Base-by-base conservation (phyloP, 1,284 basidiomycete species). In the Ustilago bromivora region DNA sequence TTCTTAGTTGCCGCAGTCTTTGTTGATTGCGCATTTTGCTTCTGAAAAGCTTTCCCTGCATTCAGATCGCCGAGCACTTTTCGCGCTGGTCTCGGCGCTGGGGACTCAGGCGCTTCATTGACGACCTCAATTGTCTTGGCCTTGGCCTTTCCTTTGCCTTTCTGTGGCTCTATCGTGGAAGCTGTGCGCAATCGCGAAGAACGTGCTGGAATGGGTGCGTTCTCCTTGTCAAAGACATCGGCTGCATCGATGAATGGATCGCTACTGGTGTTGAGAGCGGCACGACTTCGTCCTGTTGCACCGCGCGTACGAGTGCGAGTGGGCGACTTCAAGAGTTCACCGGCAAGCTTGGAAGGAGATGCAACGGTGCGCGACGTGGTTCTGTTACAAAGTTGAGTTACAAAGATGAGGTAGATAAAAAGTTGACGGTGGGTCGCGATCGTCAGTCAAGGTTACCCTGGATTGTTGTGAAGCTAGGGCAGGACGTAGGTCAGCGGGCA, bases 311-410 rank as follows among this genome's bases (percentile, higher is more conserved):
- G 70, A n/a, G 66, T 71, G 35, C 76, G 76, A 19, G 66, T 71
- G 32, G 79, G 79, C 5, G 79, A 76, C 56, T 81, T 81, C 67
- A 81, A 76, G 60, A 81, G 62, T 51, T 81, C 79, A 3, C 67
- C 79, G 4, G 79, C 73, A 54, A 81, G 71, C 65, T 78, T 78
- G 57, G 72, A 71, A 32, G 73, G 78, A 4, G 74, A 73, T 23
- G 61, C 66, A 13, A 70, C 61, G 32, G 53, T 62, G 34, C 65
- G 68, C 17, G 69, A 78, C 34, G 57, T 62, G 10, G 72, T 70
- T 19, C 76, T 78, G 68, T 38, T n/a, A 43, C 36, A 15, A 46
- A 19, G 11, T 41, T 15, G n/a, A 19, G 17, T 19, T 9, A 19
- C n/a, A 19, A 19, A 19, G 19, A 19, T n/a, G 43, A 19, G n/a